Conservation (phyloP, 2,329 filamentous ascomycete species). For the Curvularia sp. region DNA sequence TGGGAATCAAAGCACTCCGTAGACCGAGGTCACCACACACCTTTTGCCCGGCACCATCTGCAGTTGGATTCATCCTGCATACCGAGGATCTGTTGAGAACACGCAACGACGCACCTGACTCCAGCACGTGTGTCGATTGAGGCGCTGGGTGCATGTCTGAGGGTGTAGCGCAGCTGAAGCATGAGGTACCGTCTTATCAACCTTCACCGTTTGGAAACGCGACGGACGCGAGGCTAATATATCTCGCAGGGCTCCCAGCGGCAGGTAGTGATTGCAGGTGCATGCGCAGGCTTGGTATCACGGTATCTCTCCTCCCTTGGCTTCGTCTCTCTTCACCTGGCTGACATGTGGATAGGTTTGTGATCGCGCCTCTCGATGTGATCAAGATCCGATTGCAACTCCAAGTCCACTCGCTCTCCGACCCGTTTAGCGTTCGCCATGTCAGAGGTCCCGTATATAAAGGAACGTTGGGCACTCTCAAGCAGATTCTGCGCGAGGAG, state of each 20-base stretch:
- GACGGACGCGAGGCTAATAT: slow-evolving; percentile 5
- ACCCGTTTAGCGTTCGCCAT: slow-evolving; percentile 67
- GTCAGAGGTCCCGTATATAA: slow-evolving; percentile 66
- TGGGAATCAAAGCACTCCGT: slow-evolving; percentile 25
- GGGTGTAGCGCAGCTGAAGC: slow-evolving; percentile 69
- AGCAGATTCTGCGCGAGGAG: slow-evolving; percentile 78
- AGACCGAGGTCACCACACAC: slow-evolving; percentile 27
- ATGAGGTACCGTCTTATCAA: slow-evolving; percentile 63
- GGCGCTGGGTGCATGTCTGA: slow-evolving; percentile 67
- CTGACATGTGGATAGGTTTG: slow-evolving; percentile 67
- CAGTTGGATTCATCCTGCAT: slow-evolving; percentile 15
- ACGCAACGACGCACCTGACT: slow-evolving; percentile 12
- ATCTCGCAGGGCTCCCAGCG: slow-evolving; percentile 65
- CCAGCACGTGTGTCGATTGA: slow-evolving; percentile 32
- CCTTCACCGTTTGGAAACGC: background rate
- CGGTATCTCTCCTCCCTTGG: slow-evolving; percentile 63
- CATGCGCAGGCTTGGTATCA: slow-evolving; percentile 82
- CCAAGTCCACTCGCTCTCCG: slow-evolving; percentile 82
- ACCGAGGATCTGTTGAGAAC: slow-evolving; percentile 24
- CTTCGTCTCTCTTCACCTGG: background rate
- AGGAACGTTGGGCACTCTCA: slow-evolving; percentile 77
- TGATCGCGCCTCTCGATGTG: slow-evolving; percentile 94
- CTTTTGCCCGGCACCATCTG: slow-evolving; percentile 27
- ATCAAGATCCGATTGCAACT: slow-evolving; percentile 98
- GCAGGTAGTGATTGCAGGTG: slow-evolving; percentile 72